Evolutionary conservation across 2,329 filamentous ascomycete genomes (phyloP), one percentile per base, ranked within the genome.

Genomic region (Drechslera avenae): DNA sequence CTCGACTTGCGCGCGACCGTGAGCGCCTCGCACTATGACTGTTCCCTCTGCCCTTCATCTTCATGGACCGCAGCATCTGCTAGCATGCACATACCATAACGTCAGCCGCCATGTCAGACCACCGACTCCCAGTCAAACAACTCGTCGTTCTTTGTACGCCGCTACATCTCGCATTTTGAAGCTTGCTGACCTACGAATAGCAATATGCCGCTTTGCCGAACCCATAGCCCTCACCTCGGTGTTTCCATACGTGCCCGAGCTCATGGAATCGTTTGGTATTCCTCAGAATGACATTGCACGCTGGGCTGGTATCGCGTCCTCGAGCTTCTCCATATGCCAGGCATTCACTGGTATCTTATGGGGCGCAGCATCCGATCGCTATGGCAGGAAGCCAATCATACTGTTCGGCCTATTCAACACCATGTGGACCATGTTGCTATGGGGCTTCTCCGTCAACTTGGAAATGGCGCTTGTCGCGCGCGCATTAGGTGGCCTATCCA

Each of bases 171-270:
- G 37, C 43, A 17, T 37, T 31, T 14, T 17, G 12, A 1, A 39
- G 17, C 21, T 40, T 34, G 42, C 52, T 47, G 49, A 57, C 55
- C 16, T 46, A 45, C 13, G 56, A 43, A n/a, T 64, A 96, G 91
- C 91, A 72, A 90, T 96, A 79, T 92, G 95, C 69, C 90, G 92
- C 57, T 85, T 97, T 61, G 90, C 91, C 45, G 92, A 97, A 75
- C 92, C 92, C 17, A 93, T 97, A 64, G 91, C 92, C 42, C 83
- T 97, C 58, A 96, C 91, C 1, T 94, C 90, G 68, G 94, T 96
- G 74, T 95, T 93, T 66, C 92, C 92, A 16, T 97, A 96, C 90
- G 54, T 95, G 86, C 31, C 93, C 90, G 73, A 75, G 45, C 73
- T 75, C 63, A 74, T 76, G 63, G 71, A 75, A 52, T 69, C 63